Evolutionary conservation across 164 flowering plant species (phyloP), one percentile per base, ranked within the genome.

Genomic region (Santalum album): DNA sequence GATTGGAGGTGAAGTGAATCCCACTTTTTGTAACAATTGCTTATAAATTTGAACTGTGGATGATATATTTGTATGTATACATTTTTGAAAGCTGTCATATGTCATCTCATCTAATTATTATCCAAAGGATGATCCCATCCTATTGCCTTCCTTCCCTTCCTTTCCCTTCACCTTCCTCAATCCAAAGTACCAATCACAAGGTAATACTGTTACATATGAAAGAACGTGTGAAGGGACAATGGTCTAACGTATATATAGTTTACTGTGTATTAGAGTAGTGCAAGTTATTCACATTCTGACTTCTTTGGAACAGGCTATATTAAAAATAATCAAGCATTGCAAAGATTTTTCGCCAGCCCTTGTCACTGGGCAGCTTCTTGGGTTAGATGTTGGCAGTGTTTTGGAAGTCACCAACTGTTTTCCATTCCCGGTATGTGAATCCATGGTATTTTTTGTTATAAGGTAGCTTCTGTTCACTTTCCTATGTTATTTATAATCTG

Each of bases 341-440:
- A 86, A 82, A 67, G 98, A 91, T 66, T 86, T 84, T 62, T 74
- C 95, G 12, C 95, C 96, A 1, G 73, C 95, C 51, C 64, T 88
- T 7, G 98, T 91, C 29, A 88, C 96, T 5, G 98, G 96, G 27
- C 98, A 91, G 50, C 89, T 91, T 55, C 92, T 91, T 54, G 96
- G 98, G 12, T 69, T 91, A 56, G 96, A 92, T 77, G 96, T 92
- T 70, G 99, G 96, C 40, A 92, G 99, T 60, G 91, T 89, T 58
- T 95, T 92, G 65, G 99, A 92, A 79, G 99, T 89, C 53, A 87
- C 96, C 46, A 89, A 92, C 51, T 89, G 99, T 58, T 89, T 89
- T 57, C 96, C 96, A 17, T 92, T 91, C 61, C 98, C 98, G 72
- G 98, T 88, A 75, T 29, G 78, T 55, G 39, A 54, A 53, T 10